A percentile compares a stretch with the other conserved stretches of the same genome.
Conservation (phyloP, 352 stramenopile genomes). For the Pythium coloratum region DNA sequence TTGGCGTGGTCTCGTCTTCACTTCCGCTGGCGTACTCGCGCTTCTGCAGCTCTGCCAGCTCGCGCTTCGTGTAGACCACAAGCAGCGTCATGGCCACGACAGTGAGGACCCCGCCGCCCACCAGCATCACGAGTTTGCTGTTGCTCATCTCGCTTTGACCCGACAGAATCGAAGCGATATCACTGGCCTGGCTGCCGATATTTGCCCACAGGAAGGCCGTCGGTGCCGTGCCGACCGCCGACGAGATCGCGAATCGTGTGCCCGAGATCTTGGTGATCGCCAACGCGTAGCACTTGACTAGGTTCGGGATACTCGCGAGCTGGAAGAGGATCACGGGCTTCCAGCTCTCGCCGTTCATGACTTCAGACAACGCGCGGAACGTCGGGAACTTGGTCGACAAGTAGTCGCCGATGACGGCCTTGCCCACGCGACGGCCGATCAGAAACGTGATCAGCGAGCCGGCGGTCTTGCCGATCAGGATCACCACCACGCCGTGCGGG, state of each 20-base stretch:
- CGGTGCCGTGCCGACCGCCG: constrained; percentile 49
- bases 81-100: constrained; percentile 54
- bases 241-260: constrained; percentile 56
- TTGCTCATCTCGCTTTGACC: constrained; percentile 50
- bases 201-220: constrained; percentile 74
- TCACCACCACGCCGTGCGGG: constrained; percentile 47
- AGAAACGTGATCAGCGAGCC: constrained; percentile 72
- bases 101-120: constrained; percentile 44
- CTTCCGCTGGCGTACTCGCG: constrained; percentile 52
- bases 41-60: constrained; percentile 63
- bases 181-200: constrained; percentile 65
- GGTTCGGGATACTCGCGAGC: constrained; percentile 74
- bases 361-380: constrained; percentile 66
- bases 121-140: constrained; percentile 44
- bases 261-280: constrained; percentile 69
- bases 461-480: constrained; percentile 64
- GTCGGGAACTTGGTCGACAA: constrained; percentile 58
- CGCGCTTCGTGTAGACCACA: constrained; percentile 63
- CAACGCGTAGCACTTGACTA: constrained; percentile 81
- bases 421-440: constrained; percentile 53
- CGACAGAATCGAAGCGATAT: constrained; percentile 58
- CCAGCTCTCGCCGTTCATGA: constrained; percentile 66
- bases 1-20: constrained; percentile 35
- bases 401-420: constrained; percentile 60
- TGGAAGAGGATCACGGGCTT: constrained; percentile 80